Base-by-base conservation (phyloP, 768 basidiomycete genomes). In the Tubosaeta brunneosetosa region DNA sequence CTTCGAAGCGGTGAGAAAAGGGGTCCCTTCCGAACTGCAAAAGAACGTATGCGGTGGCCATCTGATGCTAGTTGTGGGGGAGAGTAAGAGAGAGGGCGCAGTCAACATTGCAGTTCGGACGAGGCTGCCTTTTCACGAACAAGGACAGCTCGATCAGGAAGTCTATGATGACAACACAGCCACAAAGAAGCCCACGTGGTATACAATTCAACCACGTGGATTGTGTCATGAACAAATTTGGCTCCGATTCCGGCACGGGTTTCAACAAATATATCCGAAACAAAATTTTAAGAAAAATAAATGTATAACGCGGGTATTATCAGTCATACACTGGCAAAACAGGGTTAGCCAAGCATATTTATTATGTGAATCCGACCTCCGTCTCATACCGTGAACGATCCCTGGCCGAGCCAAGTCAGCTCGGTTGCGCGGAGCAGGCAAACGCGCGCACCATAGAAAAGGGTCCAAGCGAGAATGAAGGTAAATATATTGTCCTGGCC, bases 401-500 rank as follows among this genome's bases (percentile, higher is more conserved):
- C 77, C 79, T 66, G 42, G 7, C 71, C 31, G 44, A 43, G 32
- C 43, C 22, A 10, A 19, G 43, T 22, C 26, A 51, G 8, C 16
- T 19, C 44, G 44, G 25, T 12, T 37, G 19, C 5, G 43, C 38
- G 52, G 32, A 56, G 27, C 45, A 45, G 49, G 38, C 29, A 27
- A 12, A 19, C 31, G 22, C 13, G 71, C 87, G 53, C 61, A 91
- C 90, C 94, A 67, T 90, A 95, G 67, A 94, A 89, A 50, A 95
- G 73, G 33, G 94, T 97, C 94, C 94, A 97, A 19, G 88, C 86
- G 27, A 97, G 80, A 52, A 97, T 80, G 62, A 94, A 97, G 3
- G 91, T 91, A 62, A 92, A 91, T 16, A 86, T 73, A 58, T 92
- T 94, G 69, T 97, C 94, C 70, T 93, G 89, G 10, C 91, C 91